Percentiles rank a stretch among this genome's conserved stretches.
Conservation (phyloP, 129 eudicot genomes). For the Lactuca sativa region DNA sequence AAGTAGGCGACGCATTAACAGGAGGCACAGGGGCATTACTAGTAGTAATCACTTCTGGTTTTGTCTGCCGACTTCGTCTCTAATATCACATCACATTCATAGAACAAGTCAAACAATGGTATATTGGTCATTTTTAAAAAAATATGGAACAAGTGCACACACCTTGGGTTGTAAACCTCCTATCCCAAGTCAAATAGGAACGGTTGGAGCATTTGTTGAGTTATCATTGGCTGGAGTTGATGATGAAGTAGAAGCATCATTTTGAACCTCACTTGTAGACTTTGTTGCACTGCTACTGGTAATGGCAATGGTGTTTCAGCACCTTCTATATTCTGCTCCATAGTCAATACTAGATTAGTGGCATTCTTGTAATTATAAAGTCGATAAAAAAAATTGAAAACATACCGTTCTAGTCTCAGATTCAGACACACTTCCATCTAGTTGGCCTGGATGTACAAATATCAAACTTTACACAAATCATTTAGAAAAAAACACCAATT, state of each 20-base stretch:
- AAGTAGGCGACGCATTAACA: not conserved
- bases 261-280: conserved; percentile 28
- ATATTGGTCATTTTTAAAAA: not conserved
- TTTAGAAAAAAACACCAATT: not conserved
- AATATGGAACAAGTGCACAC: conserved; percentile 21
- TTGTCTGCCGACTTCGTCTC: conserved; percentile 58
- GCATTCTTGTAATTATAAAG: conserved; percentile 1
- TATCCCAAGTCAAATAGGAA: conserved; percentile 88
- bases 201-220: conserved; percentile 24
- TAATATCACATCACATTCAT: conserved; percentile 20
- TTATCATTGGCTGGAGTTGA: conserved; percentile 23
- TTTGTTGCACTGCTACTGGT: conserved; percentile 32
- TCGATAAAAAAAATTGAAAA: not conserved
- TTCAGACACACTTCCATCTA: conserved; percentile 37
- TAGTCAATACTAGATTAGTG: conserved; percentile 22
- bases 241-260: conserved; percentile 34
- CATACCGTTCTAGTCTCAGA: conserved; percentile 41
- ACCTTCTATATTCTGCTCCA: conserved; percentile 35
- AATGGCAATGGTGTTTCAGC: conserved; percentile 14
- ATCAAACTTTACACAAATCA: conserved; percentile 13
- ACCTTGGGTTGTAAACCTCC: conserved; percentile 97
- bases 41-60: conserved; percentile 28
- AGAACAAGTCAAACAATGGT: not conserved
- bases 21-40: conserved; percentile 8
- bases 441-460: conserved; percentile 38